A percentile compares a stretch with the other conserved stretches of the same genome.
Conservation (phyloP, 352 stramenopile species). For the Globisporangium middletonii region DNA sequence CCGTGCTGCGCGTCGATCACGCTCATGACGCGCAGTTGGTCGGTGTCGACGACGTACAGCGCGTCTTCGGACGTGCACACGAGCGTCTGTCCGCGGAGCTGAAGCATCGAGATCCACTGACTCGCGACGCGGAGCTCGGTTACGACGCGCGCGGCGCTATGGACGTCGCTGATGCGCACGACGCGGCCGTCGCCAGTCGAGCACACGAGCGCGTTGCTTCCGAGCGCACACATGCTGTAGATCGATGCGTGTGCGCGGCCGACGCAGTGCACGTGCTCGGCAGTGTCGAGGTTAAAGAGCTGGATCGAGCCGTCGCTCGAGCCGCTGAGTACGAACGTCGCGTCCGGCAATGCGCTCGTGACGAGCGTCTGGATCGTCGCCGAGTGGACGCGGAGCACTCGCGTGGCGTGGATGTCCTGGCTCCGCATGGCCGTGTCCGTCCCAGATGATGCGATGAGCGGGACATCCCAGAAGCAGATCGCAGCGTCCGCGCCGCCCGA, state of each 20-base stretch:
- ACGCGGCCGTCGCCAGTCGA: slow-evolving; percentile 64
- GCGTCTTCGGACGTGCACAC: slow-evolving; percentile 55
- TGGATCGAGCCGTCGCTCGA: slow-evolving; percentile 78
- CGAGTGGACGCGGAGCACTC: slow-evolving; percentile 36
- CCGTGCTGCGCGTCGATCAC: slow-evolving; percentile 23
- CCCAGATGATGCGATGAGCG: not conserved
- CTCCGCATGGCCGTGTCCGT: slow-evolving; percentile 5
- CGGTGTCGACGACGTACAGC: slow-evolving; percentile 49
- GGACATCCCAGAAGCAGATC: slow-evolving; percentile 53
- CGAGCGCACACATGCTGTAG: slow-evolving; percentile 37
- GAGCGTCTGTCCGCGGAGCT: slow-evolving; percentile 31
- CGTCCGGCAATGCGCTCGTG: slow-evolving; percentile 1
- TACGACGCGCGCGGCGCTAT: slow-evolving; percentile 8
- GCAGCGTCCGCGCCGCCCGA: slow-evolving; percentile 50
- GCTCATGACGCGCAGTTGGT: slow-evolving; percentile 21
- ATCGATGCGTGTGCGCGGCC: slow-evolving; percentile 40
- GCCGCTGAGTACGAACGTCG: slow-evolving; percentile 37
- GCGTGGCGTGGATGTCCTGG: slow-evolving; percentile 12
- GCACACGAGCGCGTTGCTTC: slow-evolving; percentile 31
- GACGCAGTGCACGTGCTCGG: slow-evolving; percentile 40
- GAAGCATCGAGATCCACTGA: slow-evolving; percentile 62
- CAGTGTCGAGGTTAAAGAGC: slow-evolving; percentile 39
- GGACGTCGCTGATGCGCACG: slow-evolving; percentile 32
- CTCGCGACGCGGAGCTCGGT: slow-evolving; percentile 35
- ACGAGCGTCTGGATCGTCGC: slow-evolving; percentile 52